These are phyloP conservation scores for Mucor mucedo DNA, from an alignment of 371 early-diverging fungal species.

Conservation along the genomic window DNA sequence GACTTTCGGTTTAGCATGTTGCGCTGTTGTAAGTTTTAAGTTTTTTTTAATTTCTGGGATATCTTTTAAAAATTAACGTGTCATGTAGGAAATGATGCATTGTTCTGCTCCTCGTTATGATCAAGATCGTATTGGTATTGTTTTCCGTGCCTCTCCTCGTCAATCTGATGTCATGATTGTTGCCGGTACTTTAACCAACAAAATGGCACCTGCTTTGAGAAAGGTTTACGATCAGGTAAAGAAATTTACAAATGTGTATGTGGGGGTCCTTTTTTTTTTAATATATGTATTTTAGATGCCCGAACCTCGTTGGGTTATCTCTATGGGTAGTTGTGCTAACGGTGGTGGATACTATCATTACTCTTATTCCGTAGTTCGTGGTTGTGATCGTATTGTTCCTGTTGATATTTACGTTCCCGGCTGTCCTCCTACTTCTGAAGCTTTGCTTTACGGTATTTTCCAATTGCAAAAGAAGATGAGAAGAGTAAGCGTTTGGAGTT, in stretches of 20 bases:
- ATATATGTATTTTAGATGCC: slow-evolving; percentile 72
- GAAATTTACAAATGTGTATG: background rate
- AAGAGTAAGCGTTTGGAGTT: slow-evolving; percentile 46
- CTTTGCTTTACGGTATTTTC: slow-evolving; percentile 94
- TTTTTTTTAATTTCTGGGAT: background rate
- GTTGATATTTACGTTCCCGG: slow-evolving; percentile 98
- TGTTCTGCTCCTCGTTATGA: slow-evolving; percentile 97
- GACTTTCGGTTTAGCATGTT: slow-evolving; percentile 98
- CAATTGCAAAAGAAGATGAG: slow-evolving; percentile 98
- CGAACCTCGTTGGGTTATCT: slow-evolving; percentile 98
- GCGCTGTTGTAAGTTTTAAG: slow-evolving; percentile 72
- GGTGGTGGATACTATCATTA: slow-evolving; percentile 99
- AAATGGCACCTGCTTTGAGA: slow-evolving; percentile 98
- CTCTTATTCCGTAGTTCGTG: slow-evolving; percentile 93
- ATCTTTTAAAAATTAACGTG: background rate
- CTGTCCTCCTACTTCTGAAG: slow-evolving; percentile 98
- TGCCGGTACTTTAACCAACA: slow-evolving; percentile 97
- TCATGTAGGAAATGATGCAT: slow-evolving; percentile 92
- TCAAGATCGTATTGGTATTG: slow-evolving; percentile 97
- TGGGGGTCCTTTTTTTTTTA: background rate
- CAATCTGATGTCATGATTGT: slow-evolving; percentile 99
- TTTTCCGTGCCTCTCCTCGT: slow-evolving; percentile 97
- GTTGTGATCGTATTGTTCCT: slow-evolving; percentile 97
- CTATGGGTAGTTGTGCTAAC: slow-evolving; percentile 98
- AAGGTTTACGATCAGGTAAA: slow-evolving; percentile 92